A percentile compares a stretch with the other conserved stretches of the same genome.
phyloP scores from a whole-genome alignment of 768 basidiomycete genomes.

The Lentinula sp. region DNA sequence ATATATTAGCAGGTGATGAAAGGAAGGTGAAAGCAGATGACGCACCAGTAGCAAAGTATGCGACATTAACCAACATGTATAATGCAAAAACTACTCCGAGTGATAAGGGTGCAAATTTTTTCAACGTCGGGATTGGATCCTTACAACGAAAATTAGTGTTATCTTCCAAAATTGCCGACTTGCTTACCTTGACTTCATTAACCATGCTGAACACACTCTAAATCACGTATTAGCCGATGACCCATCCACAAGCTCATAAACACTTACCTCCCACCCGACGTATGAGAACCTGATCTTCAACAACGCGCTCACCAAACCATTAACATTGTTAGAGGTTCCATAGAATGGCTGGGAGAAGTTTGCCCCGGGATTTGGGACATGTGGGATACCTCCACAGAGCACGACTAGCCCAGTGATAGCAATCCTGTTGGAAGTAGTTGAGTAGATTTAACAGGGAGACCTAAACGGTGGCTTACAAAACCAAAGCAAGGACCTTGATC shows the following conservation, averaged over 20 bases:
- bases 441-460: not conserved
- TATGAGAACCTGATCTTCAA: constrained; percentile 25
- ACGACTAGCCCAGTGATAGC: constrained; percentile 43
- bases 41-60: constrained; percentile 58
- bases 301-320: constrained; percentile 14
- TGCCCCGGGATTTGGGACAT: not conserved
- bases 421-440: constrained; percentile 16
- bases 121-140: constrained; percentile 57
- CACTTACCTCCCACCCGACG: constrained; percentile 35
- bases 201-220: not conserved
- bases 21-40: constrained; percentile 29
- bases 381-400: constrained; percentile 15
- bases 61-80: constrained; percentile 58
- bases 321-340: not conserved
- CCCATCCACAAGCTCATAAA: constrained; percentile 47
- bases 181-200: constrained; percentile 18
- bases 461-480: constrained; percentile 16
- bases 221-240: constrained; percentile 28
- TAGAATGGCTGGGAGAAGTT: not conserved
- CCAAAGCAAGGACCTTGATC: constrained; percentile 46
- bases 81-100: constrained; percentile 45
- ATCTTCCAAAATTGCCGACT: constrained; percentile 58
- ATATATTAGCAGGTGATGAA: not conserved
- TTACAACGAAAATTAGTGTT: constrained; percentile 38
- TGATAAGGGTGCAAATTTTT: constrained; percentile 59